Evolutionary conservation across 2,329 filamentous ascomycete species (phyloP), one percentile per base, ranked within the genome.

Genomic region (Pseudogymnoascus sp.): DNA sequence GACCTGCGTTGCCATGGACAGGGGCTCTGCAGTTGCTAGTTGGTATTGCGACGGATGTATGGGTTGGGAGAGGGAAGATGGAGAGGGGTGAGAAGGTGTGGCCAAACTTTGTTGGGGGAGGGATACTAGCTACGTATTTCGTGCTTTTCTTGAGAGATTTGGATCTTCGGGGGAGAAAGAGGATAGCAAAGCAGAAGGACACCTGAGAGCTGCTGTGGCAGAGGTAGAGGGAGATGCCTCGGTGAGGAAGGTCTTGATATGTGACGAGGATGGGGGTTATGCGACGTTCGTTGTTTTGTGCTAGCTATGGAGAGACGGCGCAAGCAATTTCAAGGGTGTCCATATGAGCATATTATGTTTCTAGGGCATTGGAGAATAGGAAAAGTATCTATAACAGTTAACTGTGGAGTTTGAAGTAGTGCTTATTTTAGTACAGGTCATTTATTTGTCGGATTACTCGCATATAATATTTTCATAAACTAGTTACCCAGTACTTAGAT

Each of bases 21-120:
- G 68, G 67, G 3, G 61, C 58, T 40, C 10, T 67, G 39, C 67
- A 69, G 63, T 58, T 70, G 13, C 35, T 62, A 25, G 64, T 62
- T 25, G 67, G 69, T 9, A 65, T 68, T 36, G 42, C 60, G 33
- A 59, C 62, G 5, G 69, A 70, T 60, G 59, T 65, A 15, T 60
- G 45, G 55, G 48, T 60, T 29, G 29, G 12, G 39, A 48, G 4
- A 12, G 12, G 25, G 9, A 33, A 48, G 4, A 15, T 18, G 4
- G 15, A 2, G 8, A 21, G 27, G 8, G 36, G 21, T 4, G 36
- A 60, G 12, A 12, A 40, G 33, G 18, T 60, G 25, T 60, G 59
- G 59, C 39, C 59, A 4, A 48, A 60, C 35, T 21, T 31, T 25
- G 10, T 52, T 40, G 37, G 39, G 2, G 10, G 40, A 5, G 36